These are phyloP conservation scores for Somion occarium DNA, from an alignment of 1,284 basidiomycete genomes.

Conservation along the genomic window DNA sequence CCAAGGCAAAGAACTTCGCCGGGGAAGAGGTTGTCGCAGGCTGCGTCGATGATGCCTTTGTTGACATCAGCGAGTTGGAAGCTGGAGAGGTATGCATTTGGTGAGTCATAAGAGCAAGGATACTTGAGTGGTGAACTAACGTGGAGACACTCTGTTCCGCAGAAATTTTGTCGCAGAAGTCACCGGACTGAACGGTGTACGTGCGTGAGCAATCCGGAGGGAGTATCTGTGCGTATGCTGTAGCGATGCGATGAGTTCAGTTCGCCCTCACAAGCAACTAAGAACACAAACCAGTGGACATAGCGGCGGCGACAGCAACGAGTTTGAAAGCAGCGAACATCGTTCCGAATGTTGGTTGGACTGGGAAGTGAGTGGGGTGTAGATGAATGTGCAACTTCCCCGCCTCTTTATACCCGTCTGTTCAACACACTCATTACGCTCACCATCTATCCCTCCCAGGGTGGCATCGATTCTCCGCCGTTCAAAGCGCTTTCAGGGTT, in stretches of 20 bases:
- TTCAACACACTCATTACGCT: too few species aligned
- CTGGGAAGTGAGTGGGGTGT: too few species aligned
- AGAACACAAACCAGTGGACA: not conserved
- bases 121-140: slow-evolving; percentile 36
- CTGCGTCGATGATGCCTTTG: slow-evolving; percentile 37
- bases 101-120: slow-evolving; percentile 45
- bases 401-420: too few species aligned
- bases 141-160: slow-evolving; percentile 60
- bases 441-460: not conserved
- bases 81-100: slow-evolving; percentile 56
- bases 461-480: not conserved
- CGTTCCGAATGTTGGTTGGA: too few species aligned
- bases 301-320: not conserved
- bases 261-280: too few species aligned
- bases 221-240: not conserved
- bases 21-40: slow-evolving; percentile 50
- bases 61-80: slow-evolving; percentile 68
- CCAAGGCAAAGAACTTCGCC: slow-evolving; percentile 46
- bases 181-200: slow-evolving; percentile 52
- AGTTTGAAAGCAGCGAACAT: too few species aligned
- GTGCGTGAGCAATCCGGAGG: not conserved
- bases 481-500: not conserved
- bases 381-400: too few species aligned
- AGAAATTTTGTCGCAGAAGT: slow-evolving; percentile 66
- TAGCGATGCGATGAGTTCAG: not conserved